Percentiles rank a stretch among this genome's conserved stretches.
Evolutionary conservation across 164 flowering plant species (phyloP).

Genomic region (Euptelea pleiosperma): DNA sequence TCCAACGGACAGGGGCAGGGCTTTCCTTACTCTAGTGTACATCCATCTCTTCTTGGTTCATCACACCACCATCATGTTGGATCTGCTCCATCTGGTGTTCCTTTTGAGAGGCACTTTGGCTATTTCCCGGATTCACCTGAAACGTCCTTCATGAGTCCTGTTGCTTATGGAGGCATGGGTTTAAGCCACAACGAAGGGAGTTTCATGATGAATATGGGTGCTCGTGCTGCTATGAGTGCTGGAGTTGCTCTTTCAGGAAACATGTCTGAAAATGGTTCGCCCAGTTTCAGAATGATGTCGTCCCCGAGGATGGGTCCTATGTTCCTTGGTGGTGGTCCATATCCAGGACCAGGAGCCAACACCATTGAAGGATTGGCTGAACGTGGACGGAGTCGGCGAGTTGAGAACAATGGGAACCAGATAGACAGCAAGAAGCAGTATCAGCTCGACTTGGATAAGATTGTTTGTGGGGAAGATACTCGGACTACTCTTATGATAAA

Average conservation of each 20-base stretch:
- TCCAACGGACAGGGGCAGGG: conserved; percentile 54
- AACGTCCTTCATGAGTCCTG: conserved; percentile 44
- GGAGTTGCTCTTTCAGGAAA: conserved; percentile 49
- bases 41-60: conserved; percentile 42
- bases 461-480: conserved; percentile 68
- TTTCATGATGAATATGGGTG: conserved; percentile 51
- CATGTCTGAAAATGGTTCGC: conserved; percentile 61
- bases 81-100: conserved; percentile 90
- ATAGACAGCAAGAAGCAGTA: conserved; percentile 73
- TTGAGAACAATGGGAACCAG: conserved; percentile 56
- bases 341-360: conserved; percentile 36
- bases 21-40: conserved; percentile 44
- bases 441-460: conserved; percentile 91
- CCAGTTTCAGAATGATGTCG: conserved; percentile 60
- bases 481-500: conserved; percentile 94
- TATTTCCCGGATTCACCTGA: conserved; percentile 69
- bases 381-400: conserved; percentile 58
- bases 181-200: conserved; percentile 46
- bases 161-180: conserved; percentile 50
- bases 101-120: conserved; percentile 65
- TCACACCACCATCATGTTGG: conserved; percentile 72
- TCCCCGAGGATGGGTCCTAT: conserved; percentile 60
- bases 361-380: conserved; percentile 56
- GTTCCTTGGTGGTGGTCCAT: conserved; percentile 47
- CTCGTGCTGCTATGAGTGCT: conserved; percentile 41